Conservation (phyloP, 352 stramenopile species). For the Phytophthora nicotianae region DNA sequence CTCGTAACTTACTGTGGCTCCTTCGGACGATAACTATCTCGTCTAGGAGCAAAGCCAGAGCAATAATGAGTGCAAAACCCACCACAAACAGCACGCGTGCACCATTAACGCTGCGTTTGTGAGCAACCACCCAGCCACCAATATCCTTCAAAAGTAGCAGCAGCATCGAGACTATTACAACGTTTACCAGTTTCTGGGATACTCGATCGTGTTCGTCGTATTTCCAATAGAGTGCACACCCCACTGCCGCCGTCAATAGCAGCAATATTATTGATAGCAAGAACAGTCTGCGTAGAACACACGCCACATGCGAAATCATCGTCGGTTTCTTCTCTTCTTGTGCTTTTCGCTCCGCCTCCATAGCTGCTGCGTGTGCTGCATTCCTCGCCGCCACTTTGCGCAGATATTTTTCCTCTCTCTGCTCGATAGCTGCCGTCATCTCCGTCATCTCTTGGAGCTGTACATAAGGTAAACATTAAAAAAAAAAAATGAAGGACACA, state of each 20-base stretch:
- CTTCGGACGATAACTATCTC: constrained; percentile 34
- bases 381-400: constrained; percentile 43
- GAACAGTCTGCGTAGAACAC: constrained; percentile 38
- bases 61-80: constrained; percentile 7
- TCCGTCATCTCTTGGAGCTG: constrained; percentile 58
- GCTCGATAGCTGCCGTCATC: constrained; percentile 49
- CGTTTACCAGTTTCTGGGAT: constrained; percentile 1
- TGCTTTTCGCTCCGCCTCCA: constrained; percentile 19
- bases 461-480: constrained; percentile 1
- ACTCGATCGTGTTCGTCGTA: constrained; percentile 8
- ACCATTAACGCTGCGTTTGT: constrained; percentile 25
- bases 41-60: constrained; percentile 31
- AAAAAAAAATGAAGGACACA: constrained; percentile 7
- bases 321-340: constrained; percentile 19
- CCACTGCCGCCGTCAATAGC: constrained; percentile 10
- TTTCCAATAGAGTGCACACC: constrained; percentile 17
- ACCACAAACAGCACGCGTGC: constrained; percentile 23
- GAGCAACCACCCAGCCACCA: constrained; percentile 28
- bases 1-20: constrained; percentile 40
- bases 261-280: constrained; percentile 27
- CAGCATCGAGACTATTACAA: neutral
- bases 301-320: constrained; percentile 28
- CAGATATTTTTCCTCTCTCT: constrained; percentile 59
- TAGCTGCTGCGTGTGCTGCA: constrained; percentile 6
- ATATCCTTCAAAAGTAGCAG: constrained; percentile 23